A percentile compares a stretch with the other conserved stretches of the same genome.
phyloP scores from a whole-genome alignment of 2,329 filamentous ascomycete genomes.

The Penicillium sp. region DNA sequence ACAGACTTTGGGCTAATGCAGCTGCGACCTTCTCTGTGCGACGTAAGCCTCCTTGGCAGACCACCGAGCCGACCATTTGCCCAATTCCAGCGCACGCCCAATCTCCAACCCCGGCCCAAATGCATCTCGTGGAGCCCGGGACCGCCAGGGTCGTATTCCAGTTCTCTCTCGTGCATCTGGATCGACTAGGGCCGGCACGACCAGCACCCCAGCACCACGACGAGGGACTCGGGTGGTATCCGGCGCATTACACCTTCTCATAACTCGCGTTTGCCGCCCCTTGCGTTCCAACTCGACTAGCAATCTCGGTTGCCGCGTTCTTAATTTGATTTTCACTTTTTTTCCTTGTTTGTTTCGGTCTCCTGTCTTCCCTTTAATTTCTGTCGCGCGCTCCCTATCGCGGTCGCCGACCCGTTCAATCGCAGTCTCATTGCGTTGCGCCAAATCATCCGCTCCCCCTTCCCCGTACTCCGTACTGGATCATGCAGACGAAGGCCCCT shows the following conservation, averaged over 20 bases:
- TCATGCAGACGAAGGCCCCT: slow-evolving; percentile 1
- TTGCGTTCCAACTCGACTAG: neutral
- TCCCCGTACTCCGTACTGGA: neutral
- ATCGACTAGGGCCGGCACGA: too few species aligned
- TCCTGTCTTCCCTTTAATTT: neutral
- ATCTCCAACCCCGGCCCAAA: neutral
- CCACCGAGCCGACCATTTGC: neutral
- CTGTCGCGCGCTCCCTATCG: neutral
- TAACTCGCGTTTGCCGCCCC: neutral
- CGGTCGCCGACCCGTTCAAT: too few species aligned
- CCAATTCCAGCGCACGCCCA: neutral
- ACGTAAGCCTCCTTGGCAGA: neutral
- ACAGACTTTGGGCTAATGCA: neutral
- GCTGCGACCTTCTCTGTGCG: neutral
- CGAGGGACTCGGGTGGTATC: neutral
- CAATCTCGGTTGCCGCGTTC: too few species aligned
- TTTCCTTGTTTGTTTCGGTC: neutral
- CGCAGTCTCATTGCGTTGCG: neutral
- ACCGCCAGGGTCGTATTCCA: too few species aligned
- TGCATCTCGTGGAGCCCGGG: neutral
- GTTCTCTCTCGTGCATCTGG: neutral
- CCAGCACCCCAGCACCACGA: too few species aligned
- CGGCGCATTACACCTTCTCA: neutral
- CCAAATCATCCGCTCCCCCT: neutral
- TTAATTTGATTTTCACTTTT: neutral